Base-by-base conservation (phyloP, 306 rosid species). In the Corylus americana region DNA sequence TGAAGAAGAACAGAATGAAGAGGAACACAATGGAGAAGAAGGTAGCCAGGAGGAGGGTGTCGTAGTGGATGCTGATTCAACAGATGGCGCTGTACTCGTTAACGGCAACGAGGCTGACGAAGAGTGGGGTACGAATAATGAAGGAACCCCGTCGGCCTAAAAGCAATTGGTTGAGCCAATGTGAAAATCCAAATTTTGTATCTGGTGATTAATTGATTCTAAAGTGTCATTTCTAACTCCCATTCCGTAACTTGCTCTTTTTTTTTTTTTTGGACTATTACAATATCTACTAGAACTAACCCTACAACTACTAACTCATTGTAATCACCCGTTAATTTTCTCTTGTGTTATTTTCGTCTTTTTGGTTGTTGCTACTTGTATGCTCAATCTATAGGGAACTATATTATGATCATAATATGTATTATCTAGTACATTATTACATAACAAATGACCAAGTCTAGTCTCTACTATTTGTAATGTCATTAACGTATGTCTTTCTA, bases 41-140 rank as follows among this genome's bases (percentile, higher is more conserved):
- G 97, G 88, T 68, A 96, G 97, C 91, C 99, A 90, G 75, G 99
- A 93, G 89, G 99, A 95, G 85, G 94, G 83, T 67, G 89, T 92
- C 39, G 98, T 92, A 51, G 94, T 91, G 72, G 98, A 94, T 90
- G 98, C 97, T 16, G 98, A 96, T 80, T 96, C 98, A 74, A 85
- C 92, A 1, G 99, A 96, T 63, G 97, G 98, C 61, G 89, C 97
- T 42, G 96, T 93, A 71, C 92, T 96, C 73, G 70, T 96, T 73
- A 96, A 96, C 71, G 93, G 96, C 47, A 91, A 79, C 44, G 99
- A 96, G 85, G 98, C 89, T 50, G 98, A 96, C 5, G 98, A 93
- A 96, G 96, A 93, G 90, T 90, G 85, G 92, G 91, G 93, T 88
- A 88, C 88, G 78, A 87, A 86, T 87, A 89, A 88, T 74, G 94